Evolutionary conservation across 805 yeast genomes (phyloP).

Genomic region (Lipomyces yamadae): DNA sequence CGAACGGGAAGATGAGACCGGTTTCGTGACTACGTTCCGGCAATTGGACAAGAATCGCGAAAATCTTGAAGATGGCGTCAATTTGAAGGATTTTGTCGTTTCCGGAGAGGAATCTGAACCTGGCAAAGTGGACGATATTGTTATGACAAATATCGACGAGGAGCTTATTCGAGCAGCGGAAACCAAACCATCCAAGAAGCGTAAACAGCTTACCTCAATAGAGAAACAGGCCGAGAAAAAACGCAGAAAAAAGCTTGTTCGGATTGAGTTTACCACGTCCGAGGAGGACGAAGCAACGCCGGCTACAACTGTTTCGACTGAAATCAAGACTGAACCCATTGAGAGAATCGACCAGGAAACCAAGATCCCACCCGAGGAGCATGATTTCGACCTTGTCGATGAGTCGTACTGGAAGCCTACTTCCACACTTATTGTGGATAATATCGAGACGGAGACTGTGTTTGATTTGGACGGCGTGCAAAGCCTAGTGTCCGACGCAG

Average conservation of each 20-base stretch:
- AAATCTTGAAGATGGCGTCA: slow-evolving; percentile 11
- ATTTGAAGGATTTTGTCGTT: slow-evolving; percentile 16
- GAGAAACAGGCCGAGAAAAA: slow-evolving; percentile 2
- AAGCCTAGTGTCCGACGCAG: slow-evolving; percentile 67
- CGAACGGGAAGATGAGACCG: not conserved
- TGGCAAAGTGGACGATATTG: slow-evolving; percentile 3
- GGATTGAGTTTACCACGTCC: slow-evolving; percentile 34
- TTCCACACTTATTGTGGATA: slow-evolving; percentile 35
- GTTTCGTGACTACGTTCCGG: slow-evolving; percentile 8
- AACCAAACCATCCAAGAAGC: slow-evolving; percentile 12
- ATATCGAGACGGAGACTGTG: slow-evolving; percentile 46
- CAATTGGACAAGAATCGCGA: slow-evolving; percentile 3
- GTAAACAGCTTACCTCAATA: slow-evolving; percentile 12
- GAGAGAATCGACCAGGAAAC: not conserved
- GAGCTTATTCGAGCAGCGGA: slow-evolving; percentile 6
- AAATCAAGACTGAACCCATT: not conserved
- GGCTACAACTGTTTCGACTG: slow-evolving; percentile 1
- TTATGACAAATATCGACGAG: slow-evolving; percentile 6
- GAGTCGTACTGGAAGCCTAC: slow-evolving; percentile 32
- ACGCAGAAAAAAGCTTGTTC: slow-evolving; percentile 13
- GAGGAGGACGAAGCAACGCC: slow-evolving; percentile 40
- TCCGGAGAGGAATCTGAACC: slow-evolving; percentile 8
- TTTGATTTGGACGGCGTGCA: slow-evolving; percentile 59
- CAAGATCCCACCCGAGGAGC: slow-evolving; percentile 21
- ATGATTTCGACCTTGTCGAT: slow-evolving; percentile 17